A percentile compares a stretch with the other conserved stretches of the same genome.
phyloP scores from a whole-genome alignment of 192 early-diverging fungal species.

The Irineochytrium annulatum region DNA sequence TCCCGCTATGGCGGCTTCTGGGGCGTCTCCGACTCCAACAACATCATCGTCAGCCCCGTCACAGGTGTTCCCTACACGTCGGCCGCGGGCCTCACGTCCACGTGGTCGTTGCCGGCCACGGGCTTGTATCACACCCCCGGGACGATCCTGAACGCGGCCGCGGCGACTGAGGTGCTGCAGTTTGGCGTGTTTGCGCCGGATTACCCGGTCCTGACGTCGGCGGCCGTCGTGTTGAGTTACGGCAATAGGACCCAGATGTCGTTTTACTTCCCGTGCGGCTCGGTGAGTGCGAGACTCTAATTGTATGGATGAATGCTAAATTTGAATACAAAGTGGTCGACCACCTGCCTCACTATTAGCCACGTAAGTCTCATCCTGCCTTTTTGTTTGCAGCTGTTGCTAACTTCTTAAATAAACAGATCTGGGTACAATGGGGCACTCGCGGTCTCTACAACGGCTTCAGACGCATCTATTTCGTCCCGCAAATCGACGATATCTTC shows the following conservation, averaged over 20 bases:
- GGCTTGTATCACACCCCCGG: not conserved
- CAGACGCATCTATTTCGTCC: constrained; percentile 43
- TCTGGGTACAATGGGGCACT: constrained; percentile 50
- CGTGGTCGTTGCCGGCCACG: not conserved
- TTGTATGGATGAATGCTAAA: no score
- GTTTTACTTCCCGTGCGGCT: constrained; percentile 44
- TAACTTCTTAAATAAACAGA: constrained; percentile 25
- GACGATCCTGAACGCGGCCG: not conserved
- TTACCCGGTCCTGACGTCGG: no score
- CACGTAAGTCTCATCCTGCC: no score
- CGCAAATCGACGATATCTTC: constrained; percentile 28
- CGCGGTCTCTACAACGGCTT: constrained; percentile 36
- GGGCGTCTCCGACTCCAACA: not conserved
- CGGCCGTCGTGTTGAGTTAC: constrained; percentile 4
- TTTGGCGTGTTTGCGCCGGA: no score
- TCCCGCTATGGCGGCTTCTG: not conserved
- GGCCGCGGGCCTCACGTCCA: constrained; percentile 1
- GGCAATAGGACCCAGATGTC: constrained; percentile 39
- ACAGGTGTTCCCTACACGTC: not conserved
- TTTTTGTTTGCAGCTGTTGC: no score
- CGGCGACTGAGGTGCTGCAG: not conserved
- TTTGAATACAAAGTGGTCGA: no score
- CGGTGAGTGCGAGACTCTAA: no score
- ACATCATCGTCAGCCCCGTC: not conserved
- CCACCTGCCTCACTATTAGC: constrained; percentile 27